These are phyloP conservation scores for Aristolochia californica DNA, from an alignment of 164 flowering plant genomes.

Conservation along the genomic window DNA sequence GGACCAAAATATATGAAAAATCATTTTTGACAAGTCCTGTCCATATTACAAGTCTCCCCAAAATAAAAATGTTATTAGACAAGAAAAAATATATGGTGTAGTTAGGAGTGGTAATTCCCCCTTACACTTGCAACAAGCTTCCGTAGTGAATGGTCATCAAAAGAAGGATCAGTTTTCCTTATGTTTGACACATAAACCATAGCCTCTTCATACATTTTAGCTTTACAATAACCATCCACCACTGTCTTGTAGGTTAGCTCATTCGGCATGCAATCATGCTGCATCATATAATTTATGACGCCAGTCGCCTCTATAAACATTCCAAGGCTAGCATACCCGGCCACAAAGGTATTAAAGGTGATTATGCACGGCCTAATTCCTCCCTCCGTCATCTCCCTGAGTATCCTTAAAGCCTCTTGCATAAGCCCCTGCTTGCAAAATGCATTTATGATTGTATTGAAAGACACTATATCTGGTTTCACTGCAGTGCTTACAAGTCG, in stretches of 20 bases:
- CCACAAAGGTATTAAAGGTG: constrained; percentile 69
- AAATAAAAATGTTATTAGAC: background rate
- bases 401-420: constrained; percentile 65
- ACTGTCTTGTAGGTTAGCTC: constrained; percentile 71
- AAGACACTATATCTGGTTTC: constrained; percentile 74
- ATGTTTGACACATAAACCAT: constrained; percentile 54
- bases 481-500: constrained; percentile 35
- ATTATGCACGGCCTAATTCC: constrained; percentile 77
- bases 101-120: constrained; percentile 16
- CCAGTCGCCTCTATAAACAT: constrained; percentile 51
- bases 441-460: constrained; percentile 85
- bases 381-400: constrained; percentile 52
- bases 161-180: constrained; percentile 32
- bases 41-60: no score
- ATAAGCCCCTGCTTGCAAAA: constrained; percentile 81
- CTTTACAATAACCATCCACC: constrained; percentile 77
- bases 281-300: constrained; percentile 58
- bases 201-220: constrained; percentile 49
- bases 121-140: constrained; percentile 39
- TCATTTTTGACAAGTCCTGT: no score
- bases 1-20: no score
- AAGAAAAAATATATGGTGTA: background rate
- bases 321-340: constrained; percentile 58
- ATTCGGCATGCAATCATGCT: constrained; percentile 67
- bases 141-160: constrained; percentile 30